Conservation (phyloP, 73 alveolate species). For the Paramecium caudatum region DNA sequence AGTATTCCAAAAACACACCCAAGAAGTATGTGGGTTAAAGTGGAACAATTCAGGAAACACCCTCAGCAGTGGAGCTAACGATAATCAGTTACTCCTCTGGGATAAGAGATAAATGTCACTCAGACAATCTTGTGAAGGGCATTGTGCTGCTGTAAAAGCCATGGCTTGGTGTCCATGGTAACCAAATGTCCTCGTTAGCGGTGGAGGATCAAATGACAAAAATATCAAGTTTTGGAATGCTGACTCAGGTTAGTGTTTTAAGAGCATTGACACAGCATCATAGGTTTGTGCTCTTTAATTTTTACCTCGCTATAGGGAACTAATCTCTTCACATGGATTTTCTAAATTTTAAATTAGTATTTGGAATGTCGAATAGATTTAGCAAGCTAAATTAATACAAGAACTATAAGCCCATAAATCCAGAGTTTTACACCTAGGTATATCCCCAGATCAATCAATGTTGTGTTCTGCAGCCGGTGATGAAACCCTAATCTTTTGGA, state of each 20-base stretch:
- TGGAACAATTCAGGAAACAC: constrained; percentile 93
- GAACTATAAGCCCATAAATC: constrained; percentile 98
- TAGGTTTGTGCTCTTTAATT: constrained; percentile 95
- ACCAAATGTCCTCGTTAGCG: constrained; percentile 95
- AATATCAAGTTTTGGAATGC: constrained; percentile 97
- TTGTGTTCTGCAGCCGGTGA: constrained; percentile 99
- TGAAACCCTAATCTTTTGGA: constrained; percentile 99
- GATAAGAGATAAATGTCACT: constrained; percentile 78
- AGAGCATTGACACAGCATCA: constrained; percentile 91
- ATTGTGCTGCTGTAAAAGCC: constrained; percentile 99
- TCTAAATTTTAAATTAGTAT: constrained; percentile 93
- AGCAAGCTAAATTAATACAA: constrained; percentile 84
- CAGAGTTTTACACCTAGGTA: constrained; percentile 92
- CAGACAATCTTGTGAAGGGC: constrained; percentile 85
- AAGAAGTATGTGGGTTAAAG: constrained; percentile 97
- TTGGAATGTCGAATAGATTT: constrained; percentile 97
- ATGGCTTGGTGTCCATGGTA: constrained; percentile 99
- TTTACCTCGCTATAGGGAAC: constrained; percentile 90
- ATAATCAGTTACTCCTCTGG: constrained; percentile 94
- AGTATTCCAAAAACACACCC: constrained; percentile 87
- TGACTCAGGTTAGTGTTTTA: constrained; percentile 82
- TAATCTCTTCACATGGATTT: constrained; percentile 95
- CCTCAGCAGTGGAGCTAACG: constrained; percentile 97
- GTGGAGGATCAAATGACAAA: constrained; percentile 99
- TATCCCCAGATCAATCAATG: constrained; percentile 98